A percentile compares a stretch with the other conserved stretches of the same genome.
Evolutionary conservation across 208 protist species (phyloP).

Genomic region (Leptomonas pyrrhocoris): DNA sequence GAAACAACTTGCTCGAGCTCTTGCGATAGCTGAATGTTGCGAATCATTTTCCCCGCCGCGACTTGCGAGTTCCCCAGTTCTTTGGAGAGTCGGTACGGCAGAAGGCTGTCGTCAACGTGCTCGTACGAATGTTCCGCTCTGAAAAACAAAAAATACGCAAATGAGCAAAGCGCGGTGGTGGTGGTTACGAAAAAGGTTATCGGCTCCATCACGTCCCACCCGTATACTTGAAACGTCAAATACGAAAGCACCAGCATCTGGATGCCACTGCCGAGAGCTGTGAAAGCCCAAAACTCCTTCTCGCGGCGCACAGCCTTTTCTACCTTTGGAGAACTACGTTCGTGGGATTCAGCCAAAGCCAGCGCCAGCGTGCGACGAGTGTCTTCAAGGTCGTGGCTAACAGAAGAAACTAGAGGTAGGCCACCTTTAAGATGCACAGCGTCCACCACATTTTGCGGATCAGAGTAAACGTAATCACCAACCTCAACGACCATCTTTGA

Average conservation of each 20-base stretch:
- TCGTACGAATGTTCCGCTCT: conserved; percentile 53
- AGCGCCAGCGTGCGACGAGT: neutral
- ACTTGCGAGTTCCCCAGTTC: conserved; percentile 24
- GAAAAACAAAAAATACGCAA: conserved; percentile 67
- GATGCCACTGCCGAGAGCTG: conserved; percentile 51
- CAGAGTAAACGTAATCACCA: conserved; percentile 39
- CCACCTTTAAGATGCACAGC: conserved; percentile 55
- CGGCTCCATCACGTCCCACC: conserved; percentile 88
- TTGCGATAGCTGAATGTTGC: conserved; percentile 20
- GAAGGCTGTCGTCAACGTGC: conserved; percentile 54
- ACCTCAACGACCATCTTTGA: conserved; percentile 40
- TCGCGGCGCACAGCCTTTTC: conserved; percentile 27
- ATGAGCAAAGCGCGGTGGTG: conserved; percentile 48
- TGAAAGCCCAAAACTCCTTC: conserved; percentile 71
- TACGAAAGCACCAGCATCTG: conserved; percentile 83
- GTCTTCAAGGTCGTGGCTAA: conserved; percentile 10
- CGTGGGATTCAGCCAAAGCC: conserved; percentile 9
- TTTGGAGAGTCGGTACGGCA: conserved; percentile 36
- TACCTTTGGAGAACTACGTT: conserved; percentile 1
- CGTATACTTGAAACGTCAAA: conserved; percentile 77
- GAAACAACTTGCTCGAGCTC: conserved; percentile 29
- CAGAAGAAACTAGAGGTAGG: conserved; percentile 44
- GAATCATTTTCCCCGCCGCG: conserved; percentile 26
- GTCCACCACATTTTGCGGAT: conserved; percentile 52
- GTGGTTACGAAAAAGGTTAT: conserved; percentile 80